Percentiles rank a stretch among this genome's conserved stretches.
These are phyloP conservation scores for Amaranthus palmeri DNA, from an alignment of 148 eudicot species.

Conservation along the genomic window DNA sequence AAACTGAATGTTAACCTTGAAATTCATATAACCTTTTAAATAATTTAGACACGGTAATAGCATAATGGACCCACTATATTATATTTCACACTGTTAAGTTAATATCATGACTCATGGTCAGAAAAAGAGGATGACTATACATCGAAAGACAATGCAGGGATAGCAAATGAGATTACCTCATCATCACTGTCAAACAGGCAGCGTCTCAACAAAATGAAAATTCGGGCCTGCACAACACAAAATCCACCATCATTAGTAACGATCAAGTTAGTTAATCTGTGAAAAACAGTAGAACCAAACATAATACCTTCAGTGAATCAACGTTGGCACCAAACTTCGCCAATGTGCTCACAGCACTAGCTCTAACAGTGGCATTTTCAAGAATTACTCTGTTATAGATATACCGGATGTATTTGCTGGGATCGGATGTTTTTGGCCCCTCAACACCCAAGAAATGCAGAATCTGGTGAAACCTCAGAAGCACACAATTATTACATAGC, in stretches of 20 bases:
- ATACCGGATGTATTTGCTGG: slow-evolving; percentile 89
- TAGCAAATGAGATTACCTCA: slow-evolving; percentile 51
- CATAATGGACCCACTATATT: not conserved
- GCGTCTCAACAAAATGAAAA: slow-evolving; percentile 77
- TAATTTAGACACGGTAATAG: not conserved
- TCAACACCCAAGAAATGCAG: slow-evolving; percentile 95
- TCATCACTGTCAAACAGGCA: slow-evolving; percentile 98
- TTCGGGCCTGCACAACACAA: slow-evolving; percentile 71
- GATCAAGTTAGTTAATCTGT: not conserved
- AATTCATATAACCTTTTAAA: no score
- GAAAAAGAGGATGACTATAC: no score
- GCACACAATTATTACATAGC: not conserved
- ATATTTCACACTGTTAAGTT: no score
- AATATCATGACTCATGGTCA: no score
- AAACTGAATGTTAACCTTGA: no score
- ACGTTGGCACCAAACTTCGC: slow-evolving; percentile 94
- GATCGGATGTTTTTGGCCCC: slow-evolving; percentile 95
- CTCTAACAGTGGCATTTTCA: slow-evolving; percentile 97
- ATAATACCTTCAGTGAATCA: slow-evolving; percentile 74
- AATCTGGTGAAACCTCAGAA: slow-evolving; percentile 42
- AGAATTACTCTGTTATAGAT: slow-evolving; percentile 92
- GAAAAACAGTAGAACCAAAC: slow-evolving; percentile 8
- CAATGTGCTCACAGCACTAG: slow-evolving; percentile 97
- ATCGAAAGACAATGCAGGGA: not conserved
- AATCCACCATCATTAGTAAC: slow-evolving; percentile 14